Evolutionary conservation across 345 rosid genomes (phyloP).

Genomic region (Salix suchowensis): DNA sequence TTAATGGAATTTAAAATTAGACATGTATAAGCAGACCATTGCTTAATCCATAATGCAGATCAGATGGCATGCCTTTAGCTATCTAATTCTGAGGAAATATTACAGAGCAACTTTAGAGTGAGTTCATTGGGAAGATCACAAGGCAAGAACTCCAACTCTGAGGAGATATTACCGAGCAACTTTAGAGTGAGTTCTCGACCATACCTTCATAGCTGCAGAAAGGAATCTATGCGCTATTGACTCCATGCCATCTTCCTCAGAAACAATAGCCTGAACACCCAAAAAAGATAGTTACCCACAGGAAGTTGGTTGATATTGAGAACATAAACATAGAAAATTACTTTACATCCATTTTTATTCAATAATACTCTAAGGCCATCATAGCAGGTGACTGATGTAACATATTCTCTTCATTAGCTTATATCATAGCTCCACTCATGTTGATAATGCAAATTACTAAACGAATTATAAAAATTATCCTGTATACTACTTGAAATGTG

Average conservation of each 20-base stretch:
- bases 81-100: no score
- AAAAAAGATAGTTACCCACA: neutral
- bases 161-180: neutral
- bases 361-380: neutral
- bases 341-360: neutral
- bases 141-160: neutral
- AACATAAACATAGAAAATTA: neutral
- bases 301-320: neutral
- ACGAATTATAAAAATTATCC: no score
- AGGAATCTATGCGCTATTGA: conserved; percentile 89
- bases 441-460: no score
- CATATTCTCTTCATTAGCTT: no score
- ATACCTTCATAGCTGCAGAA: conserved; percentile 91
- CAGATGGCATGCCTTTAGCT: no score
- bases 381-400: neutral
- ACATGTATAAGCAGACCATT: neutral
- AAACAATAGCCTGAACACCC: conserved; percentile 61
- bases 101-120: no score
- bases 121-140: neutral
- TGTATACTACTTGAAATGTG: no score
- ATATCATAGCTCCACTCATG: no score
- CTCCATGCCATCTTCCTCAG: conserved; percentile 98
- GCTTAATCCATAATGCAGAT: no score
- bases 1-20: neutral
- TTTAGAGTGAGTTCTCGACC: neutral